These are phyloP conservation scores for Solanum pinnatisectum DNA, from an alignment of 257 asterid species.

Conservation along the genomic window DNA sequence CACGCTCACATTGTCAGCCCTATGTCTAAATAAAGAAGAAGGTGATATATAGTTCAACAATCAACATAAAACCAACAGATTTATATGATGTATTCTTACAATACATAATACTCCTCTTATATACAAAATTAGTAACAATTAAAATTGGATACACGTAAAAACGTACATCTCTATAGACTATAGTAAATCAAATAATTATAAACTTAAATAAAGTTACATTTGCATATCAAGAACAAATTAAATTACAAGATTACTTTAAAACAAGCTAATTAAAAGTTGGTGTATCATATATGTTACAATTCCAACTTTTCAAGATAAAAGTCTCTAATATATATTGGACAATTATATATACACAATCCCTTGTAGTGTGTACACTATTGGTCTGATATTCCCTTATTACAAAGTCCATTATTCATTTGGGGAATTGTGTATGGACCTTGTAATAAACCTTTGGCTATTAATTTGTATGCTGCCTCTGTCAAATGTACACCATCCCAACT, in stretches of 20 bases:
- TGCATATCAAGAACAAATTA: neutral
- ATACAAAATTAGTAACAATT: neutral
- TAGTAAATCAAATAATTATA: neutral
- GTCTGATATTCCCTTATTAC: neutral
- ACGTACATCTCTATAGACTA: neutral
- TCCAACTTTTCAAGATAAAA: neutral
- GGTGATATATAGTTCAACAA: neutral
- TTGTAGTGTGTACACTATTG: neutral
- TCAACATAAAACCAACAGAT: neutral
- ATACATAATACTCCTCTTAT: neutral
- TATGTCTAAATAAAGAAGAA: neutral
- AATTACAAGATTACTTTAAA: neutral
- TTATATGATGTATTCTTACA: neutral
- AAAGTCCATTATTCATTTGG: neutral
- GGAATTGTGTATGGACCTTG: conserved; percentile 19
- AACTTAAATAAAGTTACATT: neutral
- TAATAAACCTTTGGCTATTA: conserved; percentile 14
- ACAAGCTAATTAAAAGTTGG: neutral
- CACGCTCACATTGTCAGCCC: neutral
- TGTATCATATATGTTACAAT: neutral
- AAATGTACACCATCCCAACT: conserved; percentile 40
- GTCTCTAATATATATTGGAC: neutral
- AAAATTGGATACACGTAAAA: neutral
- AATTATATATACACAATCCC: neutral
- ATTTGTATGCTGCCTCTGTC: conserved; percentile 32